Evolutionary conservation across 139 green algal genomes (phyloP).

Genomic region (Chlorella sp.): DNA sequence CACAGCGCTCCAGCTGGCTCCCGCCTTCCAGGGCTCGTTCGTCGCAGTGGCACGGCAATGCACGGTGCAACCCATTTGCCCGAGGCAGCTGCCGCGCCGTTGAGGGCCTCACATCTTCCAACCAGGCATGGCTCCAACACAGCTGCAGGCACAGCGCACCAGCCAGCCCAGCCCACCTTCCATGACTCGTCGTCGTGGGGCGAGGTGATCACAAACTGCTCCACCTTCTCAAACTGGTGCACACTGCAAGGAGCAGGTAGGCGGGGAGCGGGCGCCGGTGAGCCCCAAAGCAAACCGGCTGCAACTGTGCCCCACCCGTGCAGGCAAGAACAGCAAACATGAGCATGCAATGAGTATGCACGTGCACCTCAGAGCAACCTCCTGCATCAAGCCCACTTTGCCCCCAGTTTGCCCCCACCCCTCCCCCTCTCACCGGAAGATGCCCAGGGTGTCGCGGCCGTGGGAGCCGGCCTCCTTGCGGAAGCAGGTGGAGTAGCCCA

Average conservation of each 20-base stretch:
- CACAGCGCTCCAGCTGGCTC: too few species aligned
- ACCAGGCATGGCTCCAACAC: too few species aligned
- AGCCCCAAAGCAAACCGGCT: too few species aligned
- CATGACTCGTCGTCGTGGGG: constrained; percentile 88
- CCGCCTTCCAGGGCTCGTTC: too few species aligned
- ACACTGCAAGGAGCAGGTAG: constrained; percentile 55
- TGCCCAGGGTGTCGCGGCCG: constrained; percentile 87
- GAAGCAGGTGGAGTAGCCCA: constrained; percentile 99
- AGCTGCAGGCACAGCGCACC: too few species aligned
- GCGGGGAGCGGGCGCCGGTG: background rate
- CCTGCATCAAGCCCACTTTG: background rate
- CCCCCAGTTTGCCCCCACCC: background rate
- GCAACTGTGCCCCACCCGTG: background rate
- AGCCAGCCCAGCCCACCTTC: constrained; percentile 62
- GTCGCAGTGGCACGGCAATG: too few species aligned
- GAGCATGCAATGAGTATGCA: background rate
- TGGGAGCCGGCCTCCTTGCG: constrained; percentile 97
- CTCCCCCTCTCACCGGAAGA: constrained; percentile 70
- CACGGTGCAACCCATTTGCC: too few species aligned
- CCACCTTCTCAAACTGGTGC: constrained; percentile 99
- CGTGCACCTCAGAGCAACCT: background rate
- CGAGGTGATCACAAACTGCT: constrained; percentile 96
- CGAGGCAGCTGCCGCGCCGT: too few species aligned
- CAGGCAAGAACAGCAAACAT: background rate
- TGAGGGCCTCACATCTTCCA: too few species aligned